These are phyloP conservation scores for Acorus gramineus DNA, from an alignment of 106 monocot genomes.

Conservation along the genomic window DNA sequence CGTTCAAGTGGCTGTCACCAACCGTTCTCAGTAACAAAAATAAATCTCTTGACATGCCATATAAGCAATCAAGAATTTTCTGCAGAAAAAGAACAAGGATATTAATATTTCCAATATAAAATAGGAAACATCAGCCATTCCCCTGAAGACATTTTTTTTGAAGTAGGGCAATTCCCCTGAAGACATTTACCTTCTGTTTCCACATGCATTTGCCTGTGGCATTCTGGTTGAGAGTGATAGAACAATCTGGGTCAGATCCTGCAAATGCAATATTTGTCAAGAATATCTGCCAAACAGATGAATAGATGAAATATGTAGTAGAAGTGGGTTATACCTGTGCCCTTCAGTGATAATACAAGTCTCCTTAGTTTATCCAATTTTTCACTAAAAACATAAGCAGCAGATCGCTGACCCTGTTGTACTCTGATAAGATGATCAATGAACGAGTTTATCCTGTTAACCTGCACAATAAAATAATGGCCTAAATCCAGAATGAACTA, in stretches of 20 bases:
- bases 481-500: neutral
- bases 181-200: conserved; percentile 59
- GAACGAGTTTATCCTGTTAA: conserved; percentile 55
- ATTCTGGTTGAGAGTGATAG: conserved; percentile 30
- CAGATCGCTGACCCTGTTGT: conserved; percentile 57
- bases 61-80: conserved; percentile 58
- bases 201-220: conserved; percentile 49
- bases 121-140: too few relatives aligned
- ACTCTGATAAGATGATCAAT: conserved; percentile 63
- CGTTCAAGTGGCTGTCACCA: conserved; percentile 34
- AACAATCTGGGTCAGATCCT: conserved; percentile 11
- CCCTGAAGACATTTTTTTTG: too few relatives aligned
- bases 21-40: conserved; percentile 32
- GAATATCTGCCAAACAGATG: too few relatives aligned
- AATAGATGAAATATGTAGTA: too few relatives aligned
- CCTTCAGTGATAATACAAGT: conserved; percentile 19
- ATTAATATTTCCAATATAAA: neutral
- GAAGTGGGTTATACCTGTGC: conserved; percentile 17
- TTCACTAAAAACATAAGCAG: conserved; percentile 34
- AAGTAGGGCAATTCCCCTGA: too few relatives aligned
- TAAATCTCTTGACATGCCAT: conserved; percentile 47
- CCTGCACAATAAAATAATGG: conserved; percentile 31
- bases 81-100: conserved; percentile 18
- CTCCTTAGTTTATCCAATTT: conserved; percentile 33
- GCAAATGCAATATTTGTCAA: conserved; percentile 5